Evolutionary conservation across 345 rosid species (phyloP).

Genomic region (Brassica nigra): DNA sequence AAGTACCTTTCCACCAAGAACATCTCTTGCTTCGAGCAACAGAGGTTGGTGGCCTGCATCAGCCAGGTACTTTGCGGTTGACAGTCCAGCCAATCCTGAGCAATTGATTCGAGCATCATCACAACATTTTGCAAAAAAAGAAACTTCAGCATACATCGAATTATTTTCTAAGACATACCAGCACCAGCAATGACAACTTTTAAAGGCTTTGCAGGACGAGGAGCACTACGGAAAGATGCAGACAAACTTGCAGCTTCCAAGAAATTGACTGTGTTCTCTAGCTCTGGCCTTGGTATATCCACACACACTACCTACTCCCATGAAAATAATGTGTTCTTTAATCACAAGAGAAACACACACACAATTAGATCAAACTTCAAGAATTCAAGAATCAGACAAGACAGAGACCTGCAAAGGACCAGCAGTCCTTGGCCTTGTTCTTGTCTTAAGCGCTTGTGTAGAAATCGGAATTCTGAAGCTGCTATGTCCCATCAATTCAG

Average conservation of each 20-base stretch:
- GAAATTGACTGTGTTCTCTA: constrained; percentile 73
- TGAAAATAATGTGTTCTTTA: not conserved
- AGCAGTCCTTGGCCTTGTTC: constrained; percentile 35
- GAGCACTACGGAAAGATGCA: constrained; percentile 63
- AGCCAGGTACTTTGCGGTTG: constrained; percentile 89
- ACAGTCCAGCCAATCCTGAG: constrained; percentile 91
- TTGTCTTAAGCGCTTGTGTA: constrained; percentile 38
- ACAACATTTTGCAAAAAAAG: constrained; percentile 56
- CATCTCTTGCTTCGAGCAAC: constrained; percentile 86
- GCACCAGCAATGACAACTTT: constrained; percentile 92
- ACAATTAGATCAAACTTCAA: not conserved
- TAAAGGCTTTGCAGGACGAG: constrained; percentile 70
- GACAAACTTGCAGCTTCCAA: constrained; percentile 87
- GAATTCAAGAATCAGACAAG: not conserved
- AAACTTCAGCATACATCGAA: not conserved
- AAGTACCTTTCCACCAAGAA: constrained; percentile 91
- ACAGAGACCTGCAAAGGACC: constrained; percentile 60
- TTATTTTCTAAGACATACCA: constrained; percentile 45
- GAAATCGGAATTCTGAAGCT: constrained; percentile 44
- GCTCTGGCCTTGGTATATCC: constrained; percentile 85
- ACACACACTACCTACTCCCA: constrained; percentile 85
- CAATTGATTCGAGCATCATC: constrained; percentile 21
- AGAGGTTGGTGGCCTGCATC: constrained; percentile 93
- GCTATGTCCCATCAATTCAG: constrained; percentile 49
- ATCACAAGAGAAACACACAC: not conserved